Evolutionary conservation across 164 flowering plant species (phyloP), one percentile per base, ranked within the genome.

Genomic region (Magnolia kwangsiensis): DNA sequence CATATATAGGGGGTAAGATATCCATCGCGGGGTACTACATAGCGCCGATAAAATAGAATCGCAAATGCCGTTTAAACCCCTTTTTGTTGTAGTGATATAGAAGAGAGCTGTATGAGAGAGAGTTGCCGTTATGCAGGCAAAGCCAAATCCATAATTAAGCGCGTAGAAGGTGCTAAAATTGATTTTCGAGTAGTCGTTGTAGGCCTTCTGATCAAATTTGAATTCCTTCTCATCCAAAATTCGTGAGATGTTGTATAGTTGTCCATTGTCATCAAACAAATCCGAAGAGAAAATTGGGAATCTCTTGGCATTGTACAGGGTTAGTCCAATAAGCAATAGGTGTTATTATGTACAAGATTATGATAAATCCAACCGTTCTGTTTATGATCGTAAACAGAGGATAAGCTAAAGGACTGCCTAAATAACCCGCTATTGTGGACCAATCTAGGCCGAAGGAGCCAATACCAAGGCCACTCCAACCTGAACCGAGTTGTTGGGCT

Each of bases 401-500:
- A 1, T 82, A 78, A 64, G 88, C 92, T 7, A 91, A n/a, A 1
- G 95, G 95, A 72, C 81, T 77, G 21, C 89, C 89, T 0, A 85
- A 71, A 78, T 83, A 88, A 63, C 85, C 76, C 6, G 89, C 82
- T 1, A 84, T 83, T 1, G 90, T 82, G 0, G 88, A 65, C 95
- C 95, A 91, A 51, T 91, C 92, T 0, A 91, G 77, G 20, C 76
- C 88, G 21, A 88, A 76, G 7, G 92, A 83, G 65, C 95, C 95
- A 1, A 91, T 37, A 1, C 95, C 92, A 8, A 91, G 84, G 50
- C 91, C 95, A 2, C 63, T 20, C 1, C 76, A 72, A 2, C 92
- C 95, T 0, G 90, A 83, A 1, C 91, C 94, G 3, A 89, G 82
- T 63, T 88, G 90, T 51, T 90, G 92, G 11, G 92, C 94, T 2